Conservation (phyloP, 208 protist genomes). For the Acanthamoeba castellanii region DNA sequence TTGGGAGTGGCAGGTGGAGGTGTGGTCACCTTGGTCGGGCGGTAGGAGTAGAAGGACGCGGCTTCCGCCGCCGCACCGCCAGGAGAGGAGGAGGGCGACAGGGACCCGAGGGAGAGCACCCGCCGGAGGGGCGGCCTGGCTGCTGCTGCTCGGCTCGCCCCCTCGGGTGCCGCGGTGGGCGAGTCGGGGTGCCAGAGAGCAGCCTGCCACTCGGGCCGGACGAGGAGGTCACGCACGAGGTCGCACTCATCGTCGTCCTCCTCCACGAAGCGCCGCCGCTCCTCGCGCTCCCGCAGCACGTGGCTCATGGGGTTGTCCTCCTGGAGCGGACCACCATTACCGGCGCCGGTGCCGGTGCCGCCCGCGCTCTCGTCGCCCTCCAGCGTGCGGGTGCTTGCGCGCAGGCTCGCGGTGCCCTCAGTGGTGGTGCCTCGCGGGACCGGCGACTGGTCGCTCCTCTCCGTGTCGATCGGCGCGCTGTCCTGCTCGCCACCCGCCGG, state of each 20-base stretch:
- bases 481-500: not conserved
- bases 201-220: conserved; percentile 28
- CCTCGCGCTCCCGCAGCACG: not conserved
- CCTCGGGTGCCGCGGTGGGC: not conserved
- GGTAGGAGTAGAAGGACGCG: not conserved
- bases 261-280: not conserved
- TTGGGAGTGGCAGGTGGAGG: no score
- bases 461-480: not conserved
- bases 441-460: not conserved
- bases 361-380: conserved; percentile 12
- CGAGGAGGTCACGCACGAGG: not conserved
- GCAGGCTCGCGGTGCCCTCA: not conserved
- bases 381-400: not conserved
- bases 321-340: not conserved
- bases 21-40: not conserved
- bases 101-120: not conserved
- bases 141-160: not conserved
- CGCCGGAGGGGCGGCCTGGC: not conserved
- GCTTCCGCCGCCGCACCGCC: not conserved
- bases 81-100: not conserved
- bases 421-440: not conserved
- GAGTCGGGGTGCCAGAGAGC: not conserved
- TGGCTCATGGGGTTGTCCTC: conserved; percentile 18
- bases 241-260: not conserved
- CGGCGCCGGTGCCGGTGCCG: no score